Evolutionary conservation across 106 monocot species (phyloP).

Genomic region (Dendrobium huoshanense): DNA sequence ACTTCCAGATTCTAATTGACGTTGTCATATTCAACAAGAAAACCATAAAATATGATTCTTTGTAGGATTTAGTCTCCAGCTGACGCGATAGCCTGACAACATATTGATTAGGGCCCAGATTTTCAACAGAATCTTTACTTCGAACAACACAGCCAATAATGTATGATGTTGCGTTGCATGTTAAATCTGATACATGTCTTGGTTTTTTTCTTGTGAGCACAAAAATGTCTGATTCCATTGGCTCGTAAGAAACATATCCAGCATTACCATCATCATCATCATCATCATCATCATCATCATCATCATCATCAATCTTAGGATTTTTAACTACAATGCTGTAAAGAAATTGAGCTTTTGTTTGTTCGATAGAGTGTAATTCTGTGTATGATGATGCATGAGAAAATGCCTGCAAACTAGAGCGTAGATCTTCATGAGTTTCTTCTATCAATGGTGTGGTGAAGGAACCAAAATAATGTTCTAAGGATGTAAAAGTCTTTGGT

Average conservation of each 20-base stretch:
- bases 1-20: slow-evolving; percentile 36
- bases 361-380: not conserved
- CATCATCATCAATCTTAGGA: not conserved
- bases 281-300: too few species aligned
- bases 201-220: slow-evolving; percentile 14
- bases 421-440: slow-evolving; percentile 11
- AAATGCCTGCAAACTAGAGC: not conserved
- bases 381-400: not conserved
- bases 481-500: slow-evolving; percentile 12
- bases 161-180: not conserved
- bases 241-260: slow-evolving; percentile 10
- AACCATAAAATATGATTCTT: not conserved
- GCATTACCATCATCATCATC: not conserved
- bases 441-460: slow-evolving; percentile 12
- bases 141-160: slow-evolving; percentile 11
- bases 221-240: slow-evolving; percentile 21
- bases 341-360: not conserved
- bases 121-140: slow-evolving; percentile 4
- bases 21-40: slow-evolving; percentile 29
- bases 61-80: not conserved
- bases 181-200: slow-evolving; percentile 13
- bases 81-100: not conserved
- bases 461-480: slow-evolving; percentile 9
- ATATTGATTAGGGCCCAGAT: not conserved
- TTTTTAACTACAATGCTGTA: not conserved